Conservation (phyloP, 2,329 filamentous ascomycete genomes). For the Ceratocystis colombiana region DNA sequence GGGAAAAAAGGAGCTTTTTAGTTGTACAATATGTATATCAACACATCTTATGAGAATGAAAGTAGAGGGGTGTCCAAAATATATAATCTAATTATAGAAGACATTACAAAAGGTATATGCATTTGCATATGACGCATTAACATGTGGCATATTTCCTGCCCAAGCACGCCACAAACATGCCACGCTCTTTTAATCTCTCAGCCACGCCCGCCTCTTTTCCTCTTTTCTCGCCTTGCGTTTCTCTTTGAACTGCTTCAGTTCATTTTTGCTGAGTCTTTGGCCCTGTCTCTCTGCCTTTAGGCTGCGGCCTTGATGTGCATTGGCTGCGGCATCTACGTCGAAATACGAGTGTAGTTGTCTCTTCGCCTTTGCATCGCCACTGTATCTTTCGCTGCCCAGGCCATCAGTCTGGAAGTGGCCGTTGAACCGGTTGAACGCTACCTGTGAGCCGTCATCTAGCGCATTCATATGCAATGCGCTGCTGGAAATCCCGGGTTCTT, state of each 20-base stretch:
- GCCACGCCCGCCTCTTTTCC: slow-evolving; percentile 85
- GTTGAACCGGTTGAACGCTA: slow-evolving; percentile 80
- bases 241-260: slow-evolving; percentile 85
- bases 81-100: slow-evolving; percentile 6
- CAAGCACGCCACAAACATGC: not conserved
- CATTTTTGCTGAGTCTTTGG: slow-evolving; percentile 73
- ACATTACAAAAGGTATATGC: not conserved
- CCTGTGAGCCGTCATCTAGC: slow-evolving; percentile 42
- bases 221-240: slow-evolving; percentile 84
- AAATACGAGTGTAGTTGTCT: slow-evolving; percentile 93
- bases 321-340: slow-evolving; percentile 88
- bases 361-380: slow-evolving; percentile 75
- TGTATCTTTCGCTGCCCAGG: slow-evolving; percentile 63
- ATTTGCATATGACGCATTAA: too few relatives aligned
- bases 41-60: not conserved
- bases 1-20: not conserved
- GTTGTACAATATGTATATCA: not conserved
- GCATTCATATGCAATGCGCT: slow-evolving; percentile 31
- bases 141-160: not conserved
- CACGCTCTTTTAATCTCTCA: slow-evolving; percentile 57
- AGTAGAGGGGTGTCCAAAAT: slow-evolving; percentile 4
- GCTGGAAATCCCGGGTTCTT: slow-evolving; percentile 28
- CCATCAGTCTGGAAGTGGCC: slow-evolving; percentile 65
- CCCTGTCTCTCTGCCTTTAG: slow-evolving; percentile 80
- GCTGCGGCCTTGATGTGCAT: slow-evolving; percentile 79